Percentiles rank a stretch among this genome's conserved stretches.
These are phyloP conservation scores for Hymenoscyphus occultus DNA, from an alignment of 2,329 filamentous ascomycete genomes.

Conservation along the genomic window DNA sequence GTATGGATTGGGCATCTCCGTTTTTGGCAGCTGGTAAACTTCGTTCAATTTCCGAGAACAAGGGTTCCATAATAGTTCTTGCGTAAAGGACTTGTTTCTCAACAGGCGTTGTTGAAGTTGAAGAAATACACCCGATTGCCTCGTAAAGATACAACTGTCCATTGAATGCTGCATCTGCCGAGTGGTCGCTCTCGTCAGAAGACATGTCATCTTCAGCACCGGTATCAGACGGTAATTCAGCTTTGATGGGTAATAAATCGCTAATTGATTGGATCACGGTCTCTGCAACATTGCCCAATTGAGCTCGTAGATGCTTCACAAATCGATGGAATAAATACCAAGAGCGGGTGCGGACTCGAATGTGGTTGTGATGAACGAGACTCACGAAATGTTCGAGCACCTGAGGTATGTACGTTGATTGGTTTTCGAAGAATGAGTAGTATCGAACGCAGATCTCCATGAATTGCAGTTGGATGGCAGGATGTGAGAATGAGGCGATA, in stretches of 20 bases:
- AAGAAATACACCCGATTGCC: slow-evolving; percentile 88
- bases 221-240: slow-evolving; percentile 76
- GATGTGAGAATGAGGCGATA: slow-evolving; percentile 81
- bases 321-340: slow-evolving; percentile 97
- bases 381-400: slow-evolving; percentile 90
- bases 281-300: slow-evolving; percentile 86
- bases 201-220: slow-evolving; percentile 88
- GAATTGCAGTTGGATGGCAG: slow-evolving; percentile 89
- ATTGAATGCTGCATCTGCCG: slow-evolving; percentile 84
- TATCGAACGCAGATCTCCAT: slow-evolving; percentile 99
- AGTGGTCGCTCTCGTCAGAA: slow-evolving; percentile 86
- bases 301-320: slow-evolving; percentile 78
- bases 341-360: slow-evolving; percentile 82
- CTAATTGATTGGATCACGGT: slow-evolving; percentile 86
- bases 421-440: slow-evolving; percentile 84
- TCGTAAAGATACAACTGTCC: slow-evolving; percentile 94
- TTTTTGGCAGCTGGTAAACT: slow-evolving; percentile 73
- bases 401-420: slow-evolving; percentile 75
- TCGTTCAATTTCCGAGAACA: slow-evolving; percentile 85
- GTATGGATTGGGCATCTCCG: slow-evolving; percentile 74
- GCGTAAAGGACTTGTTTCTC: slow-evolving; percentile 87
- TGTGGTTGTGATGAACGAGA: slow-evolving; percentile 82
- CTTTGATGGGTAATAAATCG: slow-evolving; percentile 86
- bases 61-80: slow-evolving; percentile 81
- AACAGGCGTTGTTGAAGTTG: slow-evolving; percentile 69